These are phyloP conservation scores for Corniculantispora saksenae DNA, from an alignment of 2,329 filamentous ascomycete genomes.

Conservation along the genomic window DNA sequence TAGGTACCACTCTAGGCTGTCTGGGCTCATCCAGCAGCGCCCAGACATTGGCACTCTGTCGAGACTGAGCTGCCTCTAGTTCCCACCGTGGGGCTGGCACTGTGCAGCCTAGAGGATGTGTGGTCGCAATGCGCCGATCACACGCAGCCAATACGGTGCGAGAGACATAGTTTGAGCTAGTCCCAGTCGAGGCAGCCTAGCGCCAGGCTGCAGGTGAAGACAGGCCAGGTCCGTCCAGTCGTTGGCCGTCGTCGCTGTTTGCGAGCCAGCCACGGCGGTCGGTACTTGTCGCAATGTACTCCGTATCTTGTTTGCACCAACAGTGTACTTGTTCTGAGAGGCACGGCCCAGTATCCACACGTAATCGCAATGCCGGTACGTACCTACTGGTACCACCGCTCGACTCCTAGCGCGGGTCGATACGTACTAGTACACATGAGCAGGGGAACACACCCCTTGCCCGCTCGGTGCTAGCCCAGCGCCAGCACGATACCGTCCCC, in stretches of 20 bases:
- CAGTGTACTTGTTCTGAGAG: too few species aligned
- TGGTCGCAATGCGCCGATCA: slow-evolving; percentile 12
- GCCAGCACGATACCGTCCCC: background rate
- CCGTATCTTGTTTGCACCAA: too few species aligned
- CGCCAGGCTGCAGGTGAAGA: slow-evolving; percentile 14
- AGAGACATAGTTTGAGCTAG: slow-evolving; percentile 19
- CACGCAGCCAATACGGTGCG: slow-evolving; percentile 8
- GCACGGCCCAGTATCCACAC: background rate
- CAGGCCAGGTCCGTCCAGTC: background rate
- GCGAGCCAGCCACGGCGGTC: background rate
- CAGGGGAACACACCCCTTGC: background rate
- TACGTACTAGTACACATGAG: background rate
- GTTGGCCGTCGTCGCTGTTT: background rate
- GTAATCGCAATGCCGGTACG: slow-evolving; percentile 7
- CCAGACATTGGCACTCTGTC: background rate
- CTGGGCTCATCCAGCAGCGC: background rate
- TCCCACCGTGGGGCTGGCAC: background rate
- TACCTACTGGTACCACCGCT: background rate
- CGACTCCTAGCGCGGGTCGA: background rate
- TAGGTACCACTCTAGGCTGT: slow-evolving; percentile 3
- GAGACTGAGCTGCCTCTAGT: too few species aligned
- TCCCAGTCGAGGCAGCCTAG: slow-evolving; percentile 6
- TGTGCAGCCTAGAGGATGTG: background rate
- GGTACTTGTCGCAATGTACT: background rate
- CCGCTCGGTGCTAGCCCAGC: background rate